Base-by-base conservation (phyloP, 2,329 filamentous ascomycete genomes). In the Aspergillus jensenii region DNA sequence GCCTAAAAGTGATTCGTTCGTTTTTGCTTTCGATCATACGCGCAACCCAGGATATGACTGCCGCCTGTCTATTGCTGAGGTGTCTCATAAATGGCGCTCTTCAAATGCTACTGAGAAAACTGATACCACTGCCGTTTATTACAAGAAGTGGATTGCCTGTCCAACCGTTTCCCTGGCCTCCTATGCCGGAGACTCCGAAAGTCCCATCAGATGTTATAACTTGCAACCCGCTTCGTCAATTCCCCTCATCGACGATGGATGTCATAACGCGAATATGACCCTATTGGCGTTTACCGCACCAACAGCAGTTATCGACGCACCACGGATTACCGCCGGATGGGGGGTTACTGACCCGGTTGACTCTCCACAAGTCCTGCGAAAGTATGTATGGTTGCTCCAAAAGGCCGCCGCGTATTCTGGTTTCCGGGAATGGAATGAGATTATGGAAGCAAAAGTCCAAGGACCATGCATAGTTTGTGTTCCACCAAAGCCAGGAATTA, bases 21-120 rank as follows among this genome's bases (percentile, higher is more conserved):
- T 87, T 0, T 85, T 89, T 63, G 79, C 84, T 2, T 62, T 76
- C 6, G 76, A 82, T 47, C 78, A 79, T 56, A 69, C 72, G 8
- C 74, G 78, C 4, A 70, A 82, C 6, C 71, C 77, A 14, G 78
- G 79, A 39, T 78, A 80, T 17, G 77, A 82, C 45, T 58, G 72
- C 6, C 78, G 85, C 35, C 64, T 73, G 3, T 70, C 75, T 3
- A 62, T 85, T 33, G 83, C 79, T 2, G 73, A 72, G 14, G 53
- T 87, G n/a, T 69, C 76, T 6, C 68, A 74, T n/a, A 58, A 58
- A 9, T 85, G 81, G 78, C 68, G 76, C 27, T 76, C 78, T 14
- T 74, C 67, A 9, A 59, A 61, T n/a, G 52, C 63, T 46, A 61
- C 52, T 14, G 19, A 58, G 4, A 52, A 61, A 6, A 47, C 60